phyloP scores from a whole-genome alignment of 306 rosid species.

The Chamaecrista fasciculata region DNA sequence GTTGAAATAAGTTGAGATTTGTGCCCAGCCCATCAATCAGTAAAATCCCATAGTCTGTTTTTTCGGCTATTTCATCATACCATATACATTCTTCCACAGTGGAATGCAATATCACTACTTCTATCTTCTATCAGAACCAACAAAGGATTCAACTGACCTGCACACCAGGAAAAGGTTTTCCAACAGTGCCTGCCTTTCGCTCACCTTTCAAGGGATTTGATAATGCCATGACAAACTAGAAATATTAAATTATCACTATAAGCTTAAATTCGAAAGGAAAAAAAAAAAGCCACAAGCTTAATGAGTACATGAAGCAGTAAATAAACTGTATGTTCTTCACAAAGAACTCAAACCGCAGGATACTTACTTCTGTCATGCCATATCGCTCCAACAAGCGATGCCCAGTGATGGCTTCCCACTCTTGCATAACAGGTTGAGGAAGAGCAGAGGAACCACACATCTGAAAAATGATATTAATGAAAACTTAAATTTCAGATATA shows the following conservation, averaged over 20 bases:
- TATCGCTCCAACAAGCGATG: conserved; percentile 91
- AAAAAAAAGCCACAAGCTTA: conserved; percentile 1
- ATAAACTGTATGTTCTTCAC: conserved; percentile 9
- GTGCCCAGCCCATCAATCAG: not conserved
- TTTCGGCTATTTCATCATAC: conserved; percentile 15
- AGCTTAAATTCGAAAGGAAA: conserved; percentile 6
- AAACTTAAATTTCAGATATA: conserved; percentile 8
- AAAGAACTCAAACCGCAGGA: conserved; percentile 28
- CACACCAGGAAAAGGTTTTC: conserved; percentile 89
- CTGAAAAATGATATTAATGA: conserved; percentile 36
- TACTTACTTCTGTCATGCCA: conserved; percentile 93
- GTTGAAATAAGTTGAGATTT: conserved; percentile 29
- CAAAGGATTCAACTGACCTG: conserved; percentile 59
- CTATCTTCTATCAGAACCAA: not conserved
- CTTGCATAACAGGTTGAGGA: conserved; percentile 85
- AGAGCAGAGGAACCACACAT: conserved; percentile 99
- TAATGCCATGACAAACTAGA: conserved; percentile 94
- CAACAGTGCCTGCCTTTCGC: conserved; percentile 89
- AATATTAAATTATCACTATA: conserved; percentile 25
- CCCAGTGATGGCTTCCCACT: conserved; percentile 84
- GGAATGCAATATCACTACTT: conserved; percentile 22
- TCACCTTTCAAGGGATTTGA: conserved; percentile 87
- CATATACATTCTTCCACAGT: conserved; percentile 3
- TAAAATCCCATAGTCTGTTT: conserved; percentile 9
- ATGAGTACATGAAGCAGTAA: conserved; percentile 7